These are phyloP conservation scores for Acanthamoeba triangularis DNA, from an alignment of 208 protist species.

Conservation along the genomic window DNA sequence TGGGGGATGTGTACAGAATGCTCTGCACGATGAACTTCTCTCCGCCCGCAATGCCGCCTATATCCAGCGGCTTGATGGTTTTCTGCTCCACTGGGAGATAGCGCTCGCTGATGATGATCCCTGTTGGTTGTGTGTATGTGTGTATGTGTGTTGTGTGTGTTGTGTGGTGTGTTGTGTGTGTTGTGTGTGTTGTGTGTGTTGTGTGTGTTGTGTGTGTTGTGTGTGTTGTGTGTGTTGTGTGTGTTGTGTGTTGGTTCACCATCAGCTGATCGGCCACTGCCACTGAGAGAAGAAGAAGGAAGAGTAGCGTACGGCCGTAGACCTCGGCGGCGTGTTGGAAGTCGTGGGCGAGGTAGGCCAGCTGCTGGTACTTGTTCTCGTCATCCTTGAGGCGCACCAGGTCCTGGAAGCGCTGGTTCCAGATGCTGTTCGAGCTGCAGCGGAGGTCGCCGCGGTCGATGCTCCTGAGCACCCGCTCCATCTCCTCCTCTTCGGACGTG, in stretches of 20 bases:
- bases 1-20: conserved; percentile 55
- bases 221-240: neutral
- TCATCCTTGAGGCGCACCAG: neutral
- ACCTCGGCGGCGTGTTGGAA: conserved; percentile 83
- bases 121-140: neutral
- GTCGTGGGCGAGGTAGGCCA: conserved; percentile 72
- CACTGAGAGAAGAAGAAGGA: too few species aligned
- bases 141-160: neutral
- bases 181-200: neutral
- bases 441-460: neutral
- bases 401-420: conserved; percentile 64
- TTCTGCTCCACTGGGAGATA: conserved; percentile 77
- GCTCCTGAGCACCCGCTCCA: neutral
- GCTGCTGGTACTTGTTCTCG: conserved; percentile 67
- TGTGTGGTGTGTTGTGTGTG: neutral
- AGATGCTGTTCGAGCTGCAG: conserved; percentile 4
- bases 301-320: too few species aligned
- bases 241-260: too few species aligned
- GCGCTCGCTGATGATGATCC: conserved; percentile 84
- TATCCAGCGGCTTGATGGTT: conserved; percentile 76
- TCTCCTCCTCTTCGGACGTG: conserved; percentile 1
- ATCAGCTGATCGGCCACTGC: too few species aligned
- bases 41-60: conserved; percentile 78
- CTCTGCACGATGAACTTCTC: conserved; percentile 79
- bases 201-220: too few species aligned